Base-by-base conservation (phyloP, 805 yeast genomes). In the Hemisphaericaspora nanyangensis region DNA sequence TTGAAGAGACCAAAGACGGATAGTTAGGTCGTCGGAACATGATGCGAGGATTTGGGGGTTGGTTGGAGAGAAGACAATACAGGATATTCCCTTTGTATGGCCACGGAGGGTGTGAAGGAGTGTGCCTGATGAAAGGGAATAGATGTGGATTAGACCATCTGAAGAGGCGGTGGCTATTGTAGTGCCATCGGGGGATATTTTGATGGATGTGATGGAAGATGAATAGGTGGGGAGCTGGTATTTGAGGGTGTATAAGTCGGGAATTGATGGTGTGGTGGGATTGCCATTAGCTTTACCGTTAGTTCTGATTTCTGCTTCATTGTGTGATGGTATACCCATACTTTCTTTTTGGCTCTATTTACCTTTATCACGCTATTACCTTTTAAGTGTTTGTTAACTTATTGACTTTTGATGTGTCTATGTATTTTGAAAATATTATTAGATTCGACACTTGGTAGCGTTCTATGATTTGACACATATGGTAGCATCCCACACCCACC, bases 11-110 rank as follows among this genome's bases (percentile, higher is more conserved):
- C 95, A 88, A 3, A 93, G 63, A 29, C 89, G 70, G 6, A 89
- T 72, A 0, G 95, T 80, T 44, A 79, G 68, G 58, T 91, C 99
- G 56, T 91, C 96, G 0, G 95, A 83, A 1, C 84, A 93, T 0
- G 95, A 77, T 1, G 95, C 96, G 6, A 91, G 44, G 35, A 83
- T 77, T 37, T 70, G 65, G 10, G 84, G 73, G 55, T 85, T 82
- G 29, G 65, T 56, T 2, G 91, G 90, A 1, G 90, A 77, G 79
- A 89, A 91, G 27, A 77, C 74, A 1, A 93, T 50, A 44, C 82
- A 89, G 11, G 90, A 82, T 2, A 91, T 68, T 1, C 95, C 93
- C 19, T 61, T 70, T 2, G 76, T 57, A 55, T 91, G 95, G 1
- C 89, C 90, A 7, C 44, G 41, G 29, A 74, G 49, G 11, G 65